Base-by-base conservation (phyloP, 2,329 filamentous ascomycete genomes). In the Claviceps fusiformis region DNA sequence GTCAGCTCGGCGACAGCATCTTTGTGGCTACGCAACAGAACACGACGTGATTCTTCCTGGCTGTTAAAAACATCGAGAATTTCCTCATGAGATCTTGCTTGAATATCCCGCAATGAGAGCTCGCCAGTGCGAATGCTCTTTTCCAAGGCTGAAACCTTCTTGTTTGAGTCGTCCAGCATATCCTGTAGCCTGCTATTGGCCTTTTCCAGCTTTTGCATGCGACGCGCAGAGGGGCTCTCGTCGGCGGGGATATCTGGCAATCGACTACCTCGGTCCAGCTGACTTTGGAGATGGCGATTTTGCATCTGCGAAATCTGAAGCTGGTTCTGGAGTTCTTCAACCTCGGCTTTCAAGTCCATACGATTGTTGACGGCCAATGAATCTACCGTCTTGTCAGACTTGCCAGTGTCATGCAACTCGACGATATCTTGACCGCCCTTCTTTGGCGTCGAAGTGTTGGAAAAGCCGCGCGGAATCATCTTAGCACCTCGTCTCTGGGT, bases 271-370 rank as follows among this genome's bases (percentile, higher is more conserved):
- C 87, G 82, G 44, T 92, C 87, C 46, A 96, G 74, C 66, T 96
- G 90, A 65, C 82, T 90, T 66, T 95, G 88, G 6, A 97, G 80
- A 64, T 97, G 91, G 39, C 87, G 84, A 70, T 95, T 96, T 63
- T 95, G 88, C 89, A 97, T 95, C 69, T 96, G 87, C 5, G 87
- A 85, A 67, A 97, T 82, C 65, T 97, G 92, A 53, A 97, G 79
- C 67, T 95, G 89, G 67, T 95, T 96, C 67, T 96, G 92, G 31
- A 95, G 78, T 68, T 95, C 85, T 67, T 97, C 92, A 13, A 96
- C 77, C 64, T 97, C 91, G 3, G 89, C 81, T 64, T 91, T 93
- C 57, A 95, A 75, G 66, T 97, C 92, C 84, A 95, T 92, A 44
- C 86, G 85, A 64, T 86, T 89, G 71, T 93, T 92, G 71, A 89